phyloP scores from a whole-genome alignment of 2,329 filamentous ascomycete genomes.

The Aschersonia sp. region DNA sequence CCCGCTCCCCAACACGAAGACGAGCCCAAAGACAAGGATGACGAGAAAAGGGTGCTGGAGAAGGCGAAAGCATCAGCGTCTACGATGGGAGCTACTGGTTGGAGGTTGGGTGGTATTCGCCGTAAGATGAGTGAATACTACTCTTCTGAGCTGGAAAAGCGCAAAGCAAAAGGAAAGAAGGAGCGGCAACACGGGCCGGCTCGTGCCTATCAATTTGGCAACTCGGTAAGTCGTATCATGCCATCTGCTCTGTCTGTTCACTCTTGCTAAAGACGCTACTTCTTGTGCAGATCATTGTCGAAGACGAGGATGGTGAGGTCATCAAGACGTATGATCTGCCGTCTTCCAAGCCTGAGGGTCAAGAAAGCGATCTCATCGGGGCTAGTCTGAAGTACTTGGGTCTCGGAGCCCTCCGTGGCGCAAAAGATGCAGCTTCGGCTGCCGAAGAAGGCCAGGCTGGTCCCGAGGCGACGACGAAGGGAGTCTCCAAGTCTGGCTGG shows the following conservation, averaged over 20 bases:
- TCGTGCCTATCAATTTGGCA: constrained; percentile 75
- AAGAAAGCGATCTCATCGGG: constrained; percentile 23
- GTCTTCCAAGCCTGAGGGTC: constrained; percentile 28
- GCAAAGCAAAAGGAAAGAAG: constrained; percentile 46
- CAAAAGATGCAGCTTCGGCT: constrained; percentile 17
- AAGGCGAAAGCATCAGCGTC: background rate
- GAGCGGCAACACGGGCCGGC: constrained; percentile 56
- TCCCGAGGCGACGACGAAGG: constrained; percentile 18
- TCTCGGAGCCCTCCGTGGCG: constrained; percentile 29
- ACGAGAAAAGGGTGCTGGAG: background rate
- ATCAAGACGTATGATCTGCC: constrained; percentile 73
- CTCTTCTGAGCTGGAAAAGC: constrained; percentile 45
- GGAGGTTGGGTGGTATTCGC: constrained; percentile 27
- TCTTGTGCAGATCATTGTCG: constrained; percentile 56
- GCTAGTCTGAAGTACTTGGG: constrained; percentile 40
- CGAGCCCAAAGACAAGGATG: background rate
- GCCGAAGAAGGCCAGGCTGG: constrained; percentile 17
- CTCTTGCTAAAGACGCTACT: too few species aligned
- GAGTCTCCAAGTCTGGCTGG: constrained; percentile 10
- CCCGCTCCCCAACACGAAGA: constrained; percentile 6
- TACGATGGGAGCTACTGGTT: constrained; percentile 6
- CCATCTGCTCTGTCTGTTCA: too few species aligned
- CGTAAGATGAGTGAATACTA: constrained; percentile 36
- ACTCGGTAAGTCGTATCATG: constrained; percentile 36
- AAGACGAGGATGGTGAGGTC: constrained; percentile 76